Base-by-base conservation (phyloP, 78 protist species). In the Acrasis kona region DNA sequence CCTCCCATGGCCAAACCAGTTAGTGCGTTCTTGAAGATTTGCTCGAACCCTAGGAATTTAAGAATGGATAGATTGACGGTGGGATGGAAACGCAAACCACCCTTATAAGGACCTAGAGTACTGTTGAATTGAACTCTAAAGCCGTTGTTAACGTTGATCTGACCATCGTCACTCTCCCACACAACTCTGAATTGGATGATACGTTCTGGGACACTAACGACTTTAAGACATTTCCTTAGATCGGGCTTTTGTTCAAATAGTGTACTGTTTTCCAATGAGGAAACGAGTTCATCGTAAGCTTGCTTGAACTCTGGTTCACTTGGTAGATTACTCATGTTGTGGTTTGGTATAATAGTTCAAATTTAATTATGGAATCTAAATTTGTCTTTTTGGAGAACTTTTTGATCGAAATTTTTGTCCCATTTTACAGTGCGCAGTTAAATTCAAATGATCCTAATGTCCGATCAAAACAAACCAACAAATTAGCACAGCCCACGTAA, bases 71-170 rank as follows among this genome's bases (percentile, higher is more conserved):
- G 80, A 19, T 81, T 85, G 72, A 88, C 92, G 12, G 88, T 10
- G 7, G 90, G 89, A 65, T 88, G 92, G 83, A 88, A 85, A 12
- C 92, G 82, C 28, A 87, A 77, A 7, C 92, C 92, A 8, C 92
- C 92, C 74, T 88, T 88, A 79, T 85, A 85, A 9, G 92, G 92
- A 1, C 92, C 92, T 34, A 85, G 0, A 8, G 92, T 87, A 27
- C 42, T 30, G 81, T 77, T 85, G 64, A 77, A 85, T 39, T 85
- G 87, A 35, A 88, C 89, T 35, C 92, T 87, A 76, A 34, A 86
- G 27, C 92, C 92, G 3, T 87, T 74, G 77, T 88, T 86, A 19
- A 88, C 81, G 5, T 64, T 50, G 10, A 34, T 10, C 34, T 19
- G 27, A 29, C 89, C 90, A 0, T 39, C 4, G 41, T 87, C 90